Percentiles rank a stretch among this genome's conserved stretches.
Conservation (phyloP, 1,284 basidiomycete species). For the Ustilago trichophora region DNA sequence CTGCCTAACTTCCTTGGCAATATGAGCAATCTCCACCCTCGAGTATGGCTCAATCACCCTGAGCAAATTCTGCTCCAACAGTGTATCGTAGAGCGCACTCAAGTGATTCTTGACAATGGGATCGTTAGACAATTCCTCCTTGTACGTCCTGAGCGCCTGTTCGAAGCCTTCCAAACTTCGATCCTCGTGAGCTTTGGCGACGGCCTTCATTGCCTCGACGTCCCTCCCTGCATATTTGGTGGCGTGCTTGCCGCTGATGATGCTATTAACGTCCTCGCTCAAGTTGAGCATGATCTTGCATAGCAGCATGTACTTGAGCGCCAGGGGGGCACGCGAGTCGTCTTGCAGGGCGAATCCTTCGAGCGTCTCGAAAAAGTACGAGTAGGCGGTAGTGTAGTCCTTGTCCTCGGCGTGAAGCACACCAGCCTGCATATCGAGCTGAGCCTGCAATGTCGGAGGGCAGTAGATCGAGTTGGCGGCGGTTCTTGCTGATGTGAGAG, state of each 20-base stretch:
- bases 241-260: constrained; percentile 86
- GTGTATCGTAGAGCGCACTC: constrained; percentile 88
- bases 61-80: constrained; percentile 92
- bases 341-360: constrained; percentile 80
- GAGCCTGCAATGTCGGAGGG: constrained; percentile 88
- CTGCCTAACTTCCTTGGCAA: constrained; percentile 88
- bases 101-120: constrained; percentile 93
- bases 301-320: constrained; percentile 95
- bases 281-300: constrained; percentile 98
- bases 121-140: constrained; percentile 88
- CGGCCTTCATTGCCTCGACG: constrained; percentile 92
- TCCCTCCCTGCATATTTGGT: constrained; percentile 81
- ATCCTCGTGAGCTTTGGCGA: constrained; percentile 90
- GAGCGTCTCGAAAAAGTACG: constrained; percentile 97
- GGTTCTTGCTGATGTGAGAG: constrained; percentile 88
- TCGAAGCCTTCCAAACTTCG: constrained; percentile 90
- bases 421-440: constrained; percentile 90
- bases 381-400: constrained; percentile 94
- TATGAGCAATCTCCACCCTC: constrained; percentile 86
- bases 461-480: constrained; percentile 98
- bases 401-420: constrained; percentile 96
- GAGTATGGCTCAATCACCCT: constrained; percentile 95
- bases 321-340: constrained; percentile 75
- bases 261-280: constrained; percentile 87
- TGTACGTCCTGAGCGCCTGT: constrained; percentile 84